Evolutionary conservation across 2,329 filamentous ascomycete species (phyloP), one percentile per base, ranked within the genome.

Genomic region (Alternaria brassicae): DNA sequence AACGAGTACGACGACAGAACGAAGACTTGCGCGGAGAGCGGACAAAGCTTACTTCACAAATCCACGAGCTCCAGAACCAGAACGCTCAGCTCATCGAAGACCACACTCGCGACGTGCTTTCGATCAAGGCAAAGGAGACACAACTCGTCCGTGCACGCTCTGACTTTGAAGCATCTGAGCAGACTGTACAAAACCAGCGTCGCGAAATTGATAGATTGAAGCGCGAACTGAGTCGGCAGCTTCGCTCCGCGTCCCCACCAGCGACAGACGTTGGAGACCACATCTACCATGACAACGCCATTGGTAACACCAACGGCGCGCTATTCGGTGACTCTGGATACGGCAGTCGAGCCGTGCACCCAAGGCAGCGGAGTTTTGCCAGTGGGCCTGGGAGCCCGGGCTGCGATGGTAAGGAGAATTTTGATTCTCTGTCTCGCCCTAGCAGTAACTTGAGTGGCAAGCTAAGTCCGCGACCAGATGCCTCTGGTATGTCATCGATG

Each of bases 121-220:
- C 93, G 69, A 96, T 99, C 81, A 98, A 98, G 78, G 95, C 95
- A 13, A 99, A 99, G 79, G 95, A 99, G 78, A 98, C 95, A 3
- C 95, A 99, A 72, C 85, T 99, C 5, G 94, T 98, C 9, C 89
- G 95, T 42, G 93, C 95, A 10, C 86, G 93, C 54, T 93, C 91
- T 66, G 95, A 99, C 72, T 91, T 90, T 30, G 94, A 98, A 76
- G 88, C 91, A 0, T 91, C 93, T 0, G 93, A 97, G 75, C 89
- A 93, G 70, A 90, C 89, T 58, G 93, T 95, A 52, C 91, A 95
- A 62, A 89, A 91, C 57, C 85, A 97, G 53, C 85, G 91, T 62
- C 88, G 93, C 53, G 95, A 99, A 79, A 89, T 97, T 45, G 95
- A 99, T 67, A 87, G 95, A 53, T 83, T 99, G 61, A 98, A 98